Evolutionary conservation across 805 yeast genomes (phyloP).

Genomic region (Yarrowia sp.): DNA sequence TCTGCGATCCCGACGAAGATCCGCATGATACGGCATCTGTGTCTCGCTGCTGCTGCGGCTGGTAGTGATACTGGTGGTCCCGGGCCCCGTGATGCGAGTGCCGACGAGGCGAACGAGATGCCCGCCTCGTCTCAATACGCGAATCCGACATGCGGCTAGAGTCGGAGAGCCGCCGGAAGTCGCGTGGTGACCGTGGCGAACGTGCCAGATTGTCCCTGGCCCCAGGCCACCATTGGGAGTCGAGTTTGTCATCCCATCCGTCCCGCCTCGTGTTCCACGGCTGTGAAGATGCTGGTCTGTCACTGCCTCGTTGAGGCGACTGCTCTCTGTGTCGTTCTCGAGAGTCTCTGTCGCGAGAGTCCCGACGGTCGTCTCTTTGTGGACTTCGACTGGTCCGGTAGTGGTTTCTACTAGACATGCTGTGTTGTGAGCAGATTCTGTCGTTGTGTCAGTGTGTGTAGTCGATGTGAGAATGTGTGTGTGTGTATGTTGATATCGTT

Average conservation of each 20-base stretch:
- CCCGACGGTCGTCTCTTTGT: background rate
- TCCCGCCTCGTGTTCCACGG: background rate
- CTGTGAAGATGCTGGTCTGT: background rate
- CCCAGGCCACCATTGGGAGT: background rate
- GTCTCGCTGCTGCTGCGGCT: too few species aligned
- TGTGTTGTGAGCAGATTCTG: background rate
- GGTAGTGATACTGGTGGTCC: too few species aligned
- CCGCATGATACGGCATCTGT: too few species aligned
- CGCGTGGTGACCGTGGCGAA: conserved; percentile 1
- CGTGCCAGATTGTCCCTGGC: background rate
- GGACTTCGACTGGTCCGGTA: conserved; percentile 2
- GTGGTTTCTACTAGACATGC: conserved; percentile 3
- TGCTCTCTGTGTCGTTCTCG: background rate
- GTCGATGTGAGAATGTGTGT: background rate
- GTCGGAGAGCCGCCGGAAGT: background rate
- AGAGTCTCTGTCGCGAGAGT: background rate
- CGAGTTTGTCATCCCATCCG: background rate
- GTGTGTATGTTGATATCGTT: background rate
- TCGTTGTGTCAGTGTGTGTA: background rate
- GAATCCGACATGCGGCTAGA: background rate
- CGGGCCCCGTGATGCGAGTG: too few species aligned
- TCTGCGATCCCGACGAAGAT: background rate
- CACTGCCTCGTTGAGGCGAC: background rate
- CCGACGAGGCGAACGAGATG: too few species aligned
- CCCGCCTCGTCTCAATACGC: background rate